Evolutionary conservation across 1,284 basidiomycete species (phyloP), one percentile per base, ranked within the genome.

Genomic region (Tilletia indica): DNA sequence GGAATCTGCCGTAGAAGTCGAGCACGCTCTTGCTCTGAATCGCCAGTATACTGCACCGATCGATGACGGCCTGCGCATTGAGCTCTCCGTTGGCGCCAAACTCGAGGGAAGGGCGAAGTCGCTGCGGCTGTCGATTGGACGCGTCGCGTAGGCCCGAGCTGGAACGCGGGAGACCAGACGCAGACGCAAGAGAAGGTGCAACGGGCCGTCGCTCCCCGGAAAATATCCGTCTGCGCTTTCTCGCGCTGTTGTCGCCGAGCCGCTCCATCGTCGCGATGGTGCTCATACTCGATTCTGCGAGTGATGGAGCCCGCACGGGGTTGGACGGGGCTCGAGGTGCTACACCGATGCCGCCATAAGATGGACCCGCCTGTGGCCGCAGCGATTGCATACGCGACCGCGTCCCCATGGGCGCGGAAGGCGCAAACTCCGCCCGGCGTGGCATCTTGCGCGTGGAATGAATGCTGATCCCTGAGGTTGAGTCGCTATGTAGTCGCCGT

Each of bases 11-110:
- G 68, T 78, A 78, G 69, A 75, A 77, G 56, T 75, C 74, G 1
- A 77, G 70, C 9, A 78, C 77, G n/a, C 71, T 72, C 39, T 75
- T 78, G 5, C 74, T 74, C 54, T 73, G 74, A 68, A 75, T 76
- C 61, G 72, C 70, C 2, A 78, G 74, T 6, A 73, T 74, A 16
- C 71, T 76, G 48, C 77, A 78, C 6, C 77, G 69, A 68, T 78
- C 75, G 69, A 73, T 72, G 66, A 78, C 70, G 39, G 71, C 76
- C 0, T 76, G 76, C 0, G 75, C 68, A 47, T 78, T 76, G 34
- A 77, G 74, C 9, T 73, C 69, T 5, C 76, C 76, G 31, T 78
- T 72, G 2, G 72, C 66, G 45, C 73, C 56, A 9, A 16, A 19
- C 16, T 72, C 58, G 2, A 77, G 69, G 1, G 76, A 76, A 0